Evolutionary conservation across 2,329 filamentous ascomycete species (phyloP).

Genomic region (Periglandula ipomoeae): DNA sequence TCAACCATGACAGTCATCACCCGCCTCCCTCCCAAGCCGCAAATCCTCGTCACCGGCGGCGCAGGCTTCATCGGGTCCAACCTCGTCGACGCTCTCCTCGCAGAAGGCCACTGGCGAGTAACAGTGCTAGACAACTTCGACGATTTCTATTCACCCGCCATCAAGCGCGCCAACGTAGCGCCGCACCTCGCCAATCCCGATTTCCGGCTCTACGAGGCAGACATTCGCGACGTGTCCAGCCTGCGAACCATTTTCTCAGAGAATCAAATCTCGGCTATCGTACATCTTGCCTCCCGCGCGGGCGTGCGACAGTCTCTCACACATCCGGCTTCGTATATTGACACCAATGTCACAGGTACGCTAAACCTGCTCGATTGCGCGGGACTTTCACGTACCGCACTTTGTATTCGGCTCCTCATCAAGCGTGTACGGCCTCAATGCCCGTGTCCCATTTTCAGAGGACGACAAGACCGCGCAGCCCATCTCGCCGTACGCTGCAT

Average conservation of each 20-base stretch:
- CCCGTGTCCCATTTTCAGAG: slow-evolving; percentile 15
- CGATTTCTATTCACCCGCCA: slow-evolving; percentile 12
- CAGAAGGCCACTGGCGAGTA: slow-evolving; percentile 13
- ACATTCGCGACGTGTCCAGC: not conserved
- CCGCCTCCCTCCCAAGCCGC: slow-evolving; percentile 10
- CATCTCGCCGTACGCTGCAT: slow-evolving; percentile 16
- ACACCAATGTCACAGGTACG: slow-evolving; percentile 16
- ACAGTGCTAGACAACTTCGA: slow-evolving; percentile 17
- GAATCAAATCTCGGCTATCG: slow-evolving; percentile 11
- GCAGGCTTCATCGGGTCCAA: slow-evolving; percentile 18
- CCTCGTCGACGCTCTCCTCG: slow-evolving; percentile 14
- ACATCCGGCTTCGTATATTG: slow-evolving; percentile 12
- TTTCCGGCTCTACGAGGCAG: slow-evolving; percentile 12
- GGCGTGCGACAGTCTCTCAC: slow-evolving; percentile 15
- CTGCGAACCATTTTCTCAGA: slow-evolving; percentile 12
- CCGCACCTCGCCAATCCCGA: slow-evolving; percentile 11
- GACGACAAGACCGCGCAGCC: slow-evolving; percentile 10
- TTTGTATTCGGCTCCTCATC: slow-evolving; percentile 17
- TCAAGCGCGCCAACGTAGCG: slow-evolving; percentile 16
- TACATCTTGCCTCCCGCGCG: slow-evolving; percentile 15
- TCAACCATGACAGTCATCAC: slow-evolving; percentile 1
- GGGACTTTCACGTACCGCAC: slow-evolving; percentile 13
- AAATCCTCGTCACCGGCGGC: slow-evolving; percentile 17
- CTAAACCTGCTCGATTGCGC: slow-evolving; percentile 16
- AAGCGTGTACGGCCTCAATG: slow-evolving; percentile 15